Percentiles rank a stretch among this genome's conserved stretches.
Evolutionary conservation across 163 green algal genomes (phyloP).

Genomic region (Smithsoniella earleae): DNA sequence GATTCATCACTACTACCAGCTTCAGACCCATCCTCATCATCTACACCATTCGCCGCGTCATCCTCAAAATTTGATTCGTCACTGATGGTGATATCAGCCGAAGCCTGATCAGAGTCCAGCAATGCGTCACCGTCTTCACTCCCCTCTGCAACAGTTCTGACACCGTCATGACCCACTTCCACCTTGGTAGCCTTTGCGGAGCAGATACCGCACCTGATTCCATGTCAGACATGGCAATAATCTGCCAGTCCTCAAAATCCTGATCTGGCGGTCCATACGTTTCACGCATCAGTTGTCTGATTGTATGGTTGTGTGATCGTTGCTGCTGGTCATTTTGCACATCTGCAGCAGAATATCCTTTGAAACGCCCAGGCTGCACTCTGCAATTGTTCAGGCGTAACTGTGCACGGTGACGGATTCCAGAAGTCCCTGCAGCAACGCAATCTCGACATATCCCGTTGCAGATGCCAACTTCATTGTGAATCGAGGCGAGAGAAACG

Average conservation of each 20-base stretch:
- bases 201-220: background rate
- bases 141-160: constrained; percentile 25
- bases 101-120: constrained; percentile 7
- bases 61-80: background rate
- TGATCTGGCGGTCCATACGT: constrained; percentile 11
- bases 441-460: background rate
- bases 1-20: background rate
- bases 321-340: too few relatives aligned
- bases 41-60: background rate
- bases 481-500: background rate
- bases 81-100: constrained; percentile 6
- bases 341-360: too few relatives aligned
- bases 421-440: background rate
- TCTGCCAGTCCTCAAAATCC: constrained; percentile 22
- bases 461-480: constrained; percentile 24
- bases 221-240: background rate
- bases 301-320: background rate
- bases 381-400: constrained; percentile 6
- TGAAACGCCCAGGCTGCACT: too few relatives aligned
- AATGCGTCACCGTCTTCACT: constrained; percentile 24
- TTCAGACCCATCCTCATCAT: constrained; percentile 9
- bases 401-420: background rate
- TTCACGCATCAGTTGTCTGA: constrained; percentile 16
- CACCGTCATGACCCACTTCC: too few relatives aligned
- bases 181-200: too few relatives aligned